Evolutionary conservation across 2,329 filamentous ascomycete genomes (phyloP), one percentile per base, ranked within the genome.

Genomic region (Metarhizium album): DNA sequence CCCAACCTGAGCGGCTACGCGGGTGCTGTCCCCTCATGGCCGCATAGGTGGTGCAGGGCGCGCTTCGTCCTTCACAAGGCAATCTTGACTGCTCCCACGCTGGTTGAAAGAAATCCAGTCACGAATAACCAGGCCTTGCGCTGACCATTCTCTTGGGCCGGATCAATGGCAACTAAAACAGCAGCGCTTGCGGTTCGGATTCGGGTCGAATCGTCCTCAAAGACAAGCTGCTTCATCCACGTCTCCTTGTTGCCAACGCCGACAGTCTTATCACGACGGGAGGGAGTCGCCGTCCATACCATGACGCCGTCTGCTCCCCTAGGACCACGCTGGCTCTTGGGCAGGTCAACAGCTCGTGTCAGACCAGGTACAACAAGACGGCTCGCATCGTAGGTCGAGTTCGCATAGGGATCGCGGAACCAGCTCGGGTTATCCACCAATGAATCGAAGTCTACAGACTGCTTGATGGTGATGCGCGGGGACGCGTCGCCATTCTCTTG

Each of bases 361-460:
- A 82, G 42, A 1, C 80, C 79, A 0, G 73, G 67, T 0, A 75
- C 57, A 1, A 83, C 60, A 47, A 75, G 76, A 0, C 79, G 79
- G 50, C 78, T 81, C 16, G 71, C 71, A 52, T 82, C 74, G 20
- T 65, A 63, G 0, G 57, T 63, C 0, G 55, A 53, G 0, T 65
- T 67, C 1, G 70, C 64, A 43, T 74, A 81, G 0, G 75, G 72
- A 48, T 84, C 80, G 0, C 60, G 51, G 57, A 78, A 84, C 61
- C 75, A 83, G 56, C 62, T 73, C 0, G 80, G 79, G 53, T 84
- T 84, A 56, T 84, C 80, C 13, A 76, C 63, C 3, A 67, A 57
- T 1, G 67, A 67, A 35, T 75, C 71, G 3, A 79, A 53, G 1
- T 65, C 53, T 16, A 82, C 54, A 0, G 62, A 60, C 3, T 76